A percentile compares a stretch with the other conserved stretches of the same genome.
Conservation (phyloP, 306 rosid species). For the Quercus engelmannii region DNA sequence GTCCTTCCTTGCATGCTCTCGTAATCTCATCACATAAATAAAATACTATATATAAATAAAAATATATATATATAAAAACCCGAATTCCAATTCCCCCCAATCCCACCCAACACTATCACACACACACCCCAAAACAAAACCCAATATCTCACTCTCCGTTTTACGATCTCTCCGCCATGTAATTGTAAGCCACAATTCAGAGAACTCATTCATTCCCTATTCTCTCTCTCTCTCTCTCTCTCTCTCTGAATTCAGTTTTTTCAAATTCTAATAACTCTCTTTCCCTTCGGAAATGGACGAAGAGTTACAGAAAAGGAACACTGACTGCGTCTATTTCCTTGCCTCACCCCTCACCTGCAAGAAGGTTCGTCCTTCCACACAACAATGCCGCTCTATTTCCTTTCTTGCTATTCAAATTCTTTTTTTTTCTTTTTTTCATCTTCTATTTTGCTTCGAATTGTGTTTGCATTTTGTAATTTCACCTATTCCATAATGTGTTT, state of each 20-base stretch:
- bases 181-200: constrained; percentile 7
- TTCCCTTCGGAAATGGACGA: constrained; percentile 50
- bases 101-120: neutral
- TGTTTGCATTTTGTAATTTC: neutral
- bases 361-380: constrained; percentile 44
- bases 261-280: neutral
- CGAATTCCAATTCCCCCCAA: too few relatives aligned
- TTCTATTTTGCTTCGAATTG: constrained; percentile 1
- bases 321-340: constrained; percentile 85
- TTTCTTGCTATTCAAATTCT: neutral
- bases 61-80: too few relatives aligned
- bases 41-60: too few relatives aligned
- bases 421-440: neutral
- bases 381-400: neutral
- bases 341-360: constrained; percentile 95
- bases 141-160: neutral
- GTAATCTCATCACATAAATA: too few relatives aligned
- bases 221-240: neutral
- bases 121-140: neutral
- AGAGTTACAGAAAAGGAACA: constrained; percentile 53
- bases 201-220: constrained; percentile 4
- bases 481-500: neutral
- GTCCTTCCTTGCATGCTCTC: too few relatives aligned
- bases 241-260: neutral
- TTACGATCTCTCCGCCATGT: constrained; percentile 18